Conservation (phyloP, 208 protist genomes). For the Leishmania aethiopica region DNA sequence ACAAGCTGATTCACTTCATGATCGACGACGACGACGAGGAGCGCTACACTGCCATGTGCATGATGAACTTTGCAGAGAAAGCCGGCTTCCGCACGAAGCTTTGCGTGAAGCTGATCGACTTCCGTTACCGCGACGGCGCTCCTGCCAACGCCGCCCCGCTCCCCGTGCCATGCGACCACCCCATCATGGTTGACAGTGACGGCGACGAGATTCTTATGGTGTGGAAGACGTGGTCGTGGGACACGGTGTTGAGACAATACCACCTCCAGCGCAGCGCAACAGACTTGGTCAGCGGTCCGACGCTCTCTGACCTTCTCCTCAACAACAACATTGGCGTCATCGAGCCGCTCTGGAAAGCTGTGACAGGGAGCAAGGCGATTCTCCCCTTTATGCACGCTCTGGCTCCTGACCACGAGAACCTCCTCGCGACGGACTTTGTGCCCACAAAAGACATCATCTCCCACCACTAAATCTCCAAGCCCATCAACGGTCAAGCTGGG, state of each 20-base stretch:
- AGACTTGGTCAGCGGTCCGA: slow-evolving; percentile 24
- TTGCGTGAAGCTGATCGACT: slow-evolving; percentile 58
- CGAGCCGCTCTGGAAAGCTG: slow-evolving; percentile 82
- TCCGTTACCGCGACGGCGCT: slow-evolving; percentile 35
- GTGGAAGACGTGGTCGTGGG: slow-evolving; percentile 91
- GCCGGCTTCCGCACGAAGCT: slow-evolving; percentile 75
- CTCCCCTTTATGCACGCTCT: slow-evolving; percentile 75
- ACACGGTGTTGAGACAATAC: slow-evolving; percentile 77
- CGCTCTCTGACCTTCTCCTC: slow-evolving; percentile 76
- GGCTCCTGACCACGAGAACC: slow-evolving; percentile 61
- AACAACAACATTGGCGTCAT: slow-evolving; percentile 74
- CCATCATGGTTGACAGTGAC: slow-evolving; percentile 63
- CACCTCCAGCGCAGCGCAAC: slow-evolving; percentile 20
- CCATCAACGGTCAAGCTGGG: slow-evolving; percentile 76
- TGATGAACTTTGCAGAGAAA: slow-evolving; percentile 61
- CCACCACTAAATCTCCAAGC: slow-evolving; percentile 68
- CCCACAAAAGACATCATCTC: slow-evolving; percentile 62
- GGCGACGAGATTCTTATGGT: slow-evolving; percentile 73
- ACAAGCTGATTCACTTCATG: slow-evolving; percentile 81
- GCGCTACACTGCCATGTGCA: slow-evolving; percentile 77
- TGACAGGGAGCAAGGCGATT: slow-evolving; percentile 81
- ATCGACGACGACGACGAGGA: slow-evolving; percentile 88
- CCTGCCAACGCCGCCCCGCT: slow-evolving; percentile 25
- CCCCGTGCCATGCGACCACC: slow-evolving; percentile 34
- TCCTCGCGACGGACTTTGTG: slow-evolving; percentile 67